Base-by-base conservation (phyloP, 1,139 yeast species). In the Yamadazyma diospyri region DNA sequence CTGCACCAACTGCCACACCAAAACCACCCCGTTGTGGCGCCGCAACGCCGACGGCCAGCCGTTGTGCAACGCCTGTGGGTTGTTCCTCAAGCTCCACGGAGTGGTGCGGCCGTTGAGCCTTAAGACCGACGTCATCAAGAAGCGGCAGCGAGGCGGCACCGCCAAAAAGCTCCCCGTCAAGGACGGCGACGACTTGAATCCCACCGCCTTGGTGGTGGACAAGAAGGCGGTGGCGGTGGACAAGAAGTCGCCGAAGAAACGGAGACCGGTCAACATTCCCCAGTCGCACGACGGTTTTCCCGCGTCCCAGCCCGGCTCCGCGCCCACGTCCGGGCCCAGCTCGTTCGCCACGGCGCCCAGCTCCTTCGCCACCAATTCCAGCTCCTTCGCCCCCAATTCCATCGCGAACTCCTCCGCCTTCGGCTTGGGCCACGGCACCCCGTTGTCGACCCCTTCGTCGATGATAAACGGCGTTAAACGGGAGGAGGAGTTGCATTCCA, bases 1-100 rank as follows among this genome's bases (percentile, higher is more conserved):
- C 5, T 73, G 79, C 46, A 61, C 58, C 35, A 76, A 76, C 47
- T 76, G 81, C 50, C 69, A 71, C 32, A 75, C 81, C 2, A 52
- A 65, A 14, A 75, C 73, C 33, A 76, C 81, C 0, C 81, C 81
- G 1, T 54, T 76, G 17, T 76, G 81, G 81, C 57, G 81, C 30
- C 69, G 74, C 44, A 78, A 75, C 45, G 68, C 78, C 3, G 60
- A 54, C 25, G 81, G 81, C 0, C 70, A 75, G 39, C 73, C 80
- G 1, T 55, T 76, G 10, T 76, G 81, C 49, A 76, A 76, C 46
- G 81, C 81, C 0, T 76, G 81, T 55, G 81, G 81, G 1, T 55
- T 76, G 23, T 76, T 75, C 45, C 61, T 69, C 35, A 76, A 76
- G 42, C 53, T 76, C 18, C 81, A 76, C 44, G 81, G 81, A 16